These are phyloP conservation scores for Parastagonospora nodorum DNA, from an alignment of 2,329 filamentous ascomycete species.

Conservation along the genomic window DNA sequence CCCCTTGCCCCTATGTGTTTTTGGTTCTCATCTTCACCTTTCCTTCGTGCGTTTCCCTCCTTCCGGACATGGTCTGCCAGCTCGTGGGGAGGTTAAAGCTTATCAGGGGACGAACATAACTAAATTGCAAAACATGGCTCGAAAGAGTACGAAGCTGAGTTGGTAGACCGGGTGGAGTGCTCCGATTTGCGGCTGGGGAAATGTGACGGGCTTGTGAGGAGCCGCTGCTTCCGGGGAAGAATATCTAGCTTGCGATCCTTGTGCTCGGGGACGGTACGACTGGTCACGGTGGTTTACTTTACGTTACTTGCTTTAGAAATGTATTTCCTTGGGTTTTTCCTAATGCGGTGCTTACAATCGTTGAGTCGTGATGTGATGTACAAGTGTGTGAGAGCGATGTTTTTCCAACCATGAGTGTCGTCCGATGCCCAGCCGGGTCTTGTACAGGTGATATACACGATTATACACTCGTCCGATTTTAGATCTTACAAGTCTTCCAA, in stretches of 20 bases:
- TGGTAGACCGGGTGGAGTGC: conserved; percentile 25
- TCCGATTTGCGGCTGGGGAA: conserved; percentile 27
- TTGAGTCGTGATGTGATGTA: conserved; percentile 7
- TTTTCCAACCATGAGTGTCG: neutral
- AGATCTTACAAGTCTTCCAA: conserved; percentile 23
- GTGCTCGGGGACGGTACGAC: conserved; percentile 19
- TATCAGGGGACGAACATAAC: conserved; percentile 43
- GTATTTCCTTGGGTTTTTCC: conserved; percentile 6
- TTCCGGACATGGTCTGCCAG: conserved; percentile 47
- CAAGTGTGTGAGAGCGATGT: neutral
- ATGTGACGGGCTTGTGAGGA: conserved; percentile 14
- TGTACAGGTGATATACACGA: neutral
- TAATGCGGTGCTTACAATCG: neutral
- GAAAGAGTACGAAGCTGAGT: conserved; percentile 20
- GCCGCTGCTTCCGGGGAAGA: conserved; percentile 38
- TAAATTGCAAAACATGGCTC: conserved; percentile 41
- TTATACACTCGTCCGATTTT: neutral
- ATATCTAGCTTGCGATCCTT: conserved; percentile 34
- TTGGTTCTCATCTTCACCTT: conserved; percentile 30
- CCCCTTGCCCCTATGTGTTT: conserved; percentile 35
- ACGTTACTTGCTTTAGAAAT: conserved; percentile 14
- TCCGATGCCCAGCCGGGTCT: neutral
- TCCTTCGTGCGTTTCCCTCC: conserved; percentile 40
- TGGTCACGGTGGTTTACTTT: conserved; percentile 16
- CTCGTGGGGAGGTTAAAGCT: conserved; percentile 48